A percentile compares a stretch with the other conserved stretches of the same genome.
These are phyloP conservation scores for Geranomyces michiganensis DNA, from an alignment of 192 early-diverging fungal genomes.

Conservation along the genomic window DNA sequence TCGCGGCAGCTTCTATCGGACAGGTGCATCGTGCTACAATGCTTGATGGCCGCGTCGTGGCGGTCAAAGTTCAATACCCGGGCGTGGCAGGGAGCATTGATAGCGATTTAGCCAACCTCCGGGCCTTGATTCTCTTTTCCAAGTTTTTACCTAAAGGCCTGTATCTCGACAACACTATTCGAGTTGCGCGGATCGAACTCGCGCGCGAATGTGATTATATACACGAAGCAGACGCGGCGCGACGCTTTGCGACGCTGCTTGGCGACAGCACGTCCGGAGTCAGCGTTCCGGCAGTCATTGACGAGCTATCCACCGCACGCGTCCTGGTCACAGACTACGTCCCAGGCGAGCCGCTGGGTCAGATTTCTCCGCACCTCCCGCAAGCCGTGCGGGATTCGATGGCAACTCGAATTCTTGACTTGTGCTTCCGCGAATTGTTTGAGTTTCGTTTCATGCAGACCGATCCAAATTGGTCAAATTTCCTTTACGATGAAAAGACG, in stretches of 20 bases:
- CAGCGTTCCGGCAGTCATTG: slow-evolving; percentile 73
- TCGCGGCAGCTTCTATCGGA: slow-evolving; percentile 77
- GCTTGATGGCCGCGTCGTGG: slow-evolving; percentile 54
- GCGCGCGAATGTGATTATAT: slow-evolving; percentile 92
- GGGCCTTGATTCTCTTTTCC: slow-evolving; percentile 76
- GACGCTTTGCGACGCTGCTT: slow-evolving; percentile 67
- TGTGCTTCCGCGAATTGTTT: slow-evolving; percentile 90
- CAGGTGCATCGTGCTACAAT: slow-evolving; percentile 56
- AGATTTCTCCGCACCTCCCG: slow-evolving; percentile 51
- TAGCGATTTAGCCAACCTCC: slow-evolving; percentile 82
- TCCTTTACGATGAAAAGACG: slow-evolving; percentile 75
- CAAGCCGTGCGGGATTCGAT: slow-evolving; percentile 71
- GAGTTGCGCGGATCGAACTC: slow-evolving; percentile 85
- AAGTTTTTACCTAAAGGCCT: slow-evolving; percentile 89
- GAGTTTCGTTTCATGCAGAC: slow-evolving; percentile 97
- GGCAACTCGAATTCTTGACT: slow-evolving; percentile 71
- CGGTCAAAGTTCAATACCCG: slow-evolving; percentile 97
- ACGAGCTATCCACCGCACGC: slow-evolving; percentile 67
- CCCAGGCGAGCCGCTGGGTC: slow-evolving; percentile 69
- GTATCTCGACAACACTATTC: slow-evolving; percentile 95
- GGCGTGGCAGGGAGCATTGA: slow-evolving; percentile 89
- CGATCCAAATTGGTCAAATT: slow-evolving; percentile 99
- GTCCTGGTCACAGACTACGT: slow-evolving; percentile 83
- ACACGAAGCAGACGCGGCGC: slow-evolving; percentile 81
- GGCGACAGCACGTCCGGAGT: slow-evolving; percentile 52